These are phyloP conservation scores for Melanomma pulvis-pyrius DNA, from an alignment of 495 filamentous ascomycete genomes.

Conservation along the genomic window DNA sequence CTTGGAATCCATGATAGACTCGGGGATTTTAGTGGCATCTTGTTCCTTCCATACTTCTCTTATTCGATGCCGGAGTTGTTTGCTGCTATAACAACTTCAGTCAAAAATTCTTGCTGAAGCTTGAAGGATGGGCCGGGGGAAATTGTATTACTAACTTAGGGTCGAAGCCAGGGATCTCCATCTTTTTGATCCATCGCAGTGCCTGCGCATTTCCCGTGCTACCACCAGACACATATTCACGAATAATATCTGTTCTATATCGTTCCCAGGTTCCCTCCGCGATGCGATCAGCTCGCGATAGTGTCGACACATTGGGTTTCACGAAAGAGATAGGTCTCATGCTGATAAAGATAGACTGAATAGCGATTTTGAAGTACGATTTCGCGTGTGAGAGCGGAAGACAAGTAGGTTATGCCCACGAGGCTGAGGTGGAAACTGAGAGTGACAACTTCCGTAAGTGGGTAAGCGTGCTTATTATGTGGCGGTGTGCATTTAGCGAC, in stretches of 20 bases:
- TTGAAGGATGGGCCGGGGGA: background rate
- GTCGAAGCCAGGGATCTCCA: background rate
- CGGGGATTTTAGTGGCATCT: too few relatives aligned
- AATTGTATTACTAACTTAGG: background rate
- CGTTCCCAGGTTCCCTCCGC: background rate
- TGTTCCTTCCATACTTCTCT: background rate
- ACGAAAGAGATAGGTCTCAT: background rate
- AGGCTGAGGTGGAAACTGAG: too few relatives aligned
- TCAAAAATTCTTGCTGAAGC: background rate
- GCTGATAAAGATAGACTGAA: too few relatives aligned
- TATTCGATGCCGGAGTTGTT: background rate
- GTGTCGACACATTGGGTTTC: background rate
- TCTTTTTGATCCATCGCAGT: background rate
- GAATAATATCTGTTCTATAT: background rate
- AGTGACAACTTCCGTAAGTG: too few relatives aligned
- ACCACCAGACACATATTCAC: background rate
- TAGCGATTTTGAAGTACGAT: too few relatives aligned
- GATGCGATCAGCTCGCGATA: background rate
- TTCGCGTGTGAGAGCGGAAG: too few relatives aligned
- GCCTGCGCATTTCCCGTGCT: background rate
- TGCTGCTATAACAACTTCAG: background rate
- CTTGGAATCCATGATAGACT: background rate
- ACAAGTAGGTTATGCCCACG: too few relatives aligned
- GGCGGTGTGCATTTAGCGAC: too few relatives aligned
- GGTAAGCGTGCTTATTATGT: too few relatives aligned